phyloP scores from a whole-genome alignment of 495 filamentous ascomycete species.

The Aspergillus bertholletiae region DNA sequence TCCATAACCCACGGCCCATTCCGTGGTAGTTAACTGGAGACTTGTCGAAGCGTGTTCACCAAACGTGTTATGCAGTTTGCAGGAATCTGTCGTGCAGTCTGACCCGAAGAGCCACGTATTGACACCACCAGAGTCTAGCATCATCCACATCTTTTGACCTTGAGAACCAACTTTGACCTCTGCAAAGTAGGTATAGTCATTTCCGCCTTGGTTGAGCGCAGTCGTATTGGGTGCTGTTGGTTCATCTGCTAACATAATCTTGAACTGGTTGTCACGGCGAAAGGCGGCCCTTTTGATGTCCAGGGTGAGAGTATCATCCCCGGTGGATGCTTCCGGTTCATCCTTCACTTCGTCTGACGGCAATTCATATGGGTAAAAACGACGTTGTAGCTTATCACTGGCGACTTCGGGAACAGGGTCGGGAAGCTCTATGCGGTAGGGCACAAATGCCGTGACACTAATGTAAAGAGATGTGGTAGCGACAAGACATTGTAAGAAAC shows the following conservation, averaged over 20 bases:
- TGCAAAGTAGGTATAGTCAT: constrained; percentile 75
- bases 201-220: constrained; percentile 69
- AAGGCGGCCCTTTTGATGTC: constrained; percentile 30
- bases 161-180: constrained; percentile 63
- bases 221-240: constrained; percentile 55
- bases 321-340: constrained; percentile 16
- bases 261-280: constrained; percentile 49
- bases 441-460: constrained; percentile 16
- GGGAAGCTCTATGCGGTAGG: constrained; percentile 13
- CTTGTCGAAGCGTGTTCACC: constrained; percentile 56
- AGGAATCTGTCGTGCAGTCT: constrained; percentile 58
- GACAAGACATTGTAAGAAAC: constrained; percentile 30
- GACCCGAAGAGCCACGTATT: constrained; percentile 76
- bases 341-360: too few species aligned
- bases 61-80: constrained; percentile 63
- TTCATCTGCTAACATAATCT: constrained; percentile 50
- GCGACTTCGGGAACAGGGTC: constrained; percentile 3
- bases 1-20: constrained; percentile 66
- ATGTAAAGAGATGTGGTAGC: constrained; percentile 20
- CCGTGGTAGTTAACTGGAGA: constrained; percentile 40
- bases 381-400: constrained; percentile 15
- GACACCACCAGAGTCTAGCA: constrained; percentile 74
- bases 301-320: constrained; percentile 19
- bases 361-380: constrained; percentile 33
- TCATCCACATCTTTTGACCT: constrained; percentile 62